Conservation (phyloP, 2,329 filamentous ascomycete species). For the Orbilia javanica region DNA sequence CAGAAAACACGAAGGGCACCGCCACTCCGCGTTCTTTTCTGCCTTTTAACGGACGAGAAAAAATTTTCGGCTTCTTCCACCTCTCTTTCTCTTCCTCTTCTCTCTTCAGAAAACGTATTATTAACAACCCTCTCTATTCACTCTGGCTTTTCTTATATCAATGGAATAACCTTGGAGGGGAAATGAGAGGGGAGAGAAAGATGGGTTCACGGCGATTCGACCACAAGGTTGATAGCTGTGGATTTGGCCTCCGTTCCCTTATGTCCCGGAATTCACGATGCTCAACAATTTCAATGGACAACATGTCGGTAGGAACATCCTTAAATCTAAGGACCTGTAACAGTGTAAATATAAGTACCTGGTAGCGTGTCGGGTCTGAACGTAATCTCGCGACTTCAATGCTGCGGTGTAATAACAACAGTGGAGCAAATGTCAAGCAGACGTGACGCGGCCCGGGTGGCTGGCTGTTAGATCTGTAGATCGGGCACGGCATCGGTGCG, state of each 20-base stretch:
- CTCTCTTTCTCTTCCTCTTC: conserved; percentile 24
- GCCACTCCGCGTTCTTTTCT: conserved; percentile 6
- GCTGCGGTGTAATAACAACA: no score
- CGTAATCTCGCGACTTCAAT: not conserved
- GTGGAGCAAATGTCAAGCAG: no score
- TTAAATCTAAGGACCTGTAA: not conserved
- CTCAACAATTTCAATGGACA: conserved; percentile 54
- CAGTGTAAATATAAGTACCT: not conserved
- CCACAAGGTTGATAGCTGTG: conserved; percentile 5
- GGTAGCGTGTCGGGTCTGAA: not conserved
- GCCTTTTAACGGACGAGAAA: conserved; percentile 5
- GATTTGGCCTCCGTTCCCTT: conserved; percentile 54
- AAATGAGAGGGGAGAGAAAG: conserved; percentile 59
- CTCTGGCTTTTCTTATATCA: conserved; percentile 56
- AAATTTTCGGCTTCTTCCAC: conserved; percentile 21
- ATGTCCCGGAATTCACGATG: conserved; percentile 53
- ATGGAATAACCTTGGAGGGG: conserved; percentile 58
- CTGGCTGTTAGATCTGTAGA: no score
- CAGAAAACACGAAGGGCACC: not conserved
- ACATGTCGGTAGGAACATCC: conserved; percentile 58
- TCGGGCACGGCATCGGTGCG: no score
- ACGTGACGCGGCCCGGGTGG: no score
- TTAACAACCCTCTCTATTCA: conserved; percentile 59
- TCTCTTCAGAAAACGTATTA: conserved; percentile 59
- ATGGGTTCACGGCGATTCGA: conserved; percentile 14